These are phyloP conservation scores for Xylaria cubensis DNA, from an alignment of 495 filamentous ascomycete genomes.

Conservation along the genomic window DNA sequence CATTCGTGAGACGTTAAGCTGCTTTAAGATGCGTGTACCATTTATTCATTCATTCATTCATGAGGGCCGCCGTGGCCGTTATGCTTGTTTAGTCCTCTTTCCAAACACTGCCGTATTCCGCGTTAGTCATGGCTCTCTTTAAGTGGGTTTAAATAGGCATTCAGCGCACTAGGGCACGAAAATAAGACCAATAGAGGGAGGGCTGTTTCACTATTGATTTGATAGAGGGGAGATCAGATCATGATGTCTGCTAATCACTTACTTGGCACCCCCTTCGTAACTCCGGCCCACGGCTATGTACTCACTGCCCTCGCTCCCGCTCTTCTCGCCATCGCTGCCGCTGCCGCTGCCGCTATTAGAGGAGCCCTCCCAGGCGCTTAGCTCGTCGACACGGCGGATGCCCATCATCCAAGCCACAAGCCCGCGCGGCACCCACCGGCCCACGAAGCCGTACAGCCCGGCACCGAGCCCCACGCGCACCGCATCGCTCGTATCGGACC, in stretches of 20 bases:
- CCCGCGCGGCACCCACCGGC: constrained; percentile 77
- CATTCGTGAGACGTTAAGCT: neutral
- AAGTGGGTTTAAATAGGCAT: neutral
- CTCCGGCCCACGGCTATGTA: constrained; percentile 49
- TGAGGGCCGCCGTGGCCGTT: neutral
- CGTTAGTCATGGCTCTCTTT: constrained; percentile 10
- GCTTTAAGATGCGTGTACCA: no score
- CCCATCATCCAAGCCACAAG: constrained; percentile 92
- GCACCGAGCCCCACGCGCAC: constrained; percentile 84
- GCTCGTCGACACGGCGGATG: constrained; percentile 60
- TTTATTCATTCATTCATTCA: no score
- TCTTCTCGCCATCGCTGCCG: constrained; percentile 38
- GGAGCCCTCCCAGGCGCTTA: constrained; percentile 51
- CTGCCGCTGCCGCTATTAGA: constrained; percentile 38
- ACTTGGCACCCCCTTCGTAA: constrained; percentile 44
- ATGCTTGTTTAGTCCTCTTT: constrained; percentile 16
- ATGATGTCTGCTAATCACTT: constrained; percentile 17
- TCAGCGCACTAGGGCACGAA: neutral
- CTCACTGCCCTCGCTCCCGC: constrained; percentile 35
- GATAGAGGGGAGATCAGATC: neutral
- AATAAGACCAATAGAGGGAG: neutral
- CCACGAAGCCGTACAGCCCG: constrained; percentile 82
- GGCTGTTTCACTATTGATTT: neutral
- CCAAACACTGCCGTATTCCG: constrained; percentile 23
- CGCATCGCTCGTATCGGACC: constrained; percentile 54